Conservation (phyloP, 805 yeast genomes). For the Kodamaea jinghongensis region DNA sequence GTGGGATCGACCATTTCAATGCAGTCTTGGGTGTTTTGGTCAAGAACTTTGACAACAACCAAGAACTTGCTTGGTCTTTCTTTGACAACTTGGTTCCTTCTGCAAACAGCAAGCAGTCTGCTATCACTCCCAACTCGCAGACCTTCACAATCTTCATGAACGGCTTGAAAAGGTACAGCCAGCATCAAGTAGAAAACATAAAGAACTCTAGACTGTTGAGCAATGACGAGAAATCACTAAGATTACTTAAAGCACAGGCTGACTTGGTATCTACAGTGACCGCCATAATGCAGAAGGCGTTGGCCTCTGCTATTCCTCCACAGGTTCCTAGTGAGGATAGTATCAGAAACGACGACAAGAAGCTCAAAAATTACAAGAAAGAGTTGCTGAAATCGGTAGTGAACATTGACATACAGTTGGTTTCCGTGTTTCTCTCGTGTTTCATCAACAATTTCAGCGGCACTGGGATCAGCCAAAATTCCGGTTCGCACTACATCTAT, state of each 20-base stretch:
- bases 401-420: constrained; percentile 34
- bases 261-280: constrained; percentile 26
- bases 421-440: constrained; percentile 28
- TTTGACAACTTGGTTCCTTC: constrained; percentile 28
- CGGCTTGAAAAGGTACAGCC: constrained; percentile 27
- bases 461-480: constrained; percentile 20
- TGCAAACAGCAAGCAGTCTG: constrained; percentile 12
- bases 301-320: constrained; percentile 32
- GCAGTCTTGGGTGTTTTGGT: constrained; percentile 34
- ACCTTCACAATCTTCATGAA: constrained; percentile 39
- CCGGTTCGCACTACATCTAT: constrained; percentile 32
- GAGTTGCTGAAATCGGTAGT: constrained; percentile 17
- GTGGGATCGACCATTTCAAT: constrained; percentile 33
- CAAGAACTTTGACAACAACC: constrained; percentile 33
- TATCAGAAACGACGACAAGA: constrained; percentile 18
- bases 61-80: constrained; percentile 35
- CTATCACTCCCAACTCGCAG: constrained; percentile 29
- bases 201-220: constrained; percentile 14
- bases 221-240: constrained; percentile 18
- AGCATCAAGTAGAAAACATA: constrained; percentile 15
- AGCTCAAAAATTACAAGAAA: constrained; percentile 17
- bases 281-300: constrained; percentile 24
- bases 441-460: constrained; percentile 26
- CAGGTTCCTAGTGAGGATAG: constrained; percentile 30
- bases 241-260: constrained; percentile 27